These are phyloP conservation scores for Fusarium goolgardi DNA, from an alignment of 2,329 filamentous ascomycete genomes.

Conservation along the genomic window DNA sequence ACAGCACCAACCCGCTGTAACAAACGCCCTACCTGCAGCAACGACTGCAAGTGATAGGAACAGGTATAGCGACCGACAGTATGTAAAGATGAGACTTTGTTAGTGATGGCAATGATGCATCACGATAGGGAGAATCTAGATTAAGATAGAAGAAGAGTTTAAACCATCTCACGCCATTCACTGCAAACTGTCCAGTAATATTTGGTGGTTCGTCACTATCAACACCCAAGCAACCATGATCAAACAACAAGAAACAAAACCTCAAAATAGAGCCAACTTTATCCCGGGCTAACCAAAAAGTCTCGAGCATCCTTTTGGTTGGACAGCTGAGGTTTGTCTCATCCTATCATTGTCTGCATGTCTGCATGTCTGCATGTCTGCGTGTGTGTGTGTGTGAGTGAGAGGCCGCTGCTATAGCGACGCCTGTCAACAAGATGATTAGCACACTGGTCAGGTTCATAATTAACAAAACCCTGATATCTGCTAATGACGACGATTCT, in stretches of 20 bases:
- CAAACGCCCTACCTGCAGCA: slow-evolving; percentile 17
- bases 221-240: slow-evolving; percentile 28
- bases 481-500: slow-evolving; percentile 7
- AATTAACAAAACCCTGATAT: slow-evolving; percentile 26
- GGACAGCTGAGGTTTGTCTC: slow-evolving; percentile 29
- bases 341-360: slow-evolving; percentile 18
- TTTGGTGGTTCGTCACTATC: slow-evolving; percentile 9
- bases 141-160: background rate
- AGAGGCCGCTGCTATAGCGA: slow-evolving; percentile 35
- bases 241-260: slow-evolving; percentile 37
- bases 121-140: slow-evolving; percentile 1
- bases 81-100: slow-evolving; percentile 16
- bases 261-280: slow-evolving; percentile 23
- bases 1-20: slow-evolving; percentile 30
- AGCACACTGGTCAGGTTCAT: slow-evolving; percentile 3
- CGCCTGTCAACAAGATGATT: slow-evolving; percentile 26
- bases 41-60: slow-evolving; percentile 23
- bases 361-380: slow-evolving; percentile 5
- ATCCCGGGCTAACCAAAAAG: slow-evolving; percentile 17
- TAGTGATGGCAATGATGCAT: background rate
- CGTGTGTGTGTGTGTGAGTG: slow-evolving; percentile 5
- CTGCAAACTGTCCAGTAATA: background rate
- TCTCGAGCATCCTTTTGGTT: slow-evolving; percentile 26
- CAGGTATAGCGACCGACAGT: slow-evolving; percentile 17
- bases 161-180: background rate